Evolutionary conservation across 148 eudicot species (phyloP), one percentile per base, ranked within the genome.

Genomic region (Nepenthes gracilis): DNA sequence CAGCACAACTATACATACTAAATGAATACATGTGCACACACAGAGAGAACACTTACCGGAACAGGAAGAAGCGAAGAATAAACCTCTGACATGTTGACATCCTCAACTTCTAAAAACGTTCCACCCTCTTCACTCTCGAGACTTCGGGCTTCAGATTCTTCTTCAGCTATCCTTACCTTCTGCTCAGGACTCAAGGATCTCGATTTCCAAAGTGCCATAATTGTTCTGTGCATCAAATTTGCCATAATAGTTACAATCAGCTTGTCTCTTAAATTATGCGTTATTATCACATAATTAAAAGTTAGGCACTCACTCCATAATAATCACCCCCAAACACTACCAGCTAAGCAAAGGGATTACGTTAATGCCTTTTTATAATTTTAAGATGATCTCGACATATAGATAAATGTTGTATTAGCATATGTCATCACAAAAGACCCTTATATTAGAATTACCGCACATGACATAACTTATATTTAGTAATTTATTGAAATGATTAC

Each of bases 161-260:
- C 98, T 56, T 91, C 97, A 57, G 78, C 81, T 53, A 92, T 83
- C 67, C 71, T 83, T 11, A 83, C 91, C 81, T 88, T 92, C 69
- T 92, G 90, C 74, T 92, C 98, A 54, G 85, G 96, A 62, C 80
- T 88, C 86, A 88, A 80, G 33, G 98, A 79, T 72, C 88, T 80
- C 54, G 96, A 94, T 67, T 70, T 88, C 96, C 98, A 92, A 38
- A 92, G 85, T 55, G 95, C 98, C 85, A 80, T 80, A 64, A 92
- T 82, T 36, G 98, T 92, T 80, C 98, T 92, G 80, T 68, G 56
- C 64, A 61, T 38, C 59, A 63, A 33, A 55, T 55, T 52, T 56
- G 9, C 53, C 62, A 77, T 58, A 52, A 68, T 36, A 49, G 32
- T 51, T 34, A 33, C 35, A 51, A 43, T 49, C 36, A 54, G n/a